Conservation (phyloP, 345 rosid genomes). For the Pugionium cornutum region DNA sequence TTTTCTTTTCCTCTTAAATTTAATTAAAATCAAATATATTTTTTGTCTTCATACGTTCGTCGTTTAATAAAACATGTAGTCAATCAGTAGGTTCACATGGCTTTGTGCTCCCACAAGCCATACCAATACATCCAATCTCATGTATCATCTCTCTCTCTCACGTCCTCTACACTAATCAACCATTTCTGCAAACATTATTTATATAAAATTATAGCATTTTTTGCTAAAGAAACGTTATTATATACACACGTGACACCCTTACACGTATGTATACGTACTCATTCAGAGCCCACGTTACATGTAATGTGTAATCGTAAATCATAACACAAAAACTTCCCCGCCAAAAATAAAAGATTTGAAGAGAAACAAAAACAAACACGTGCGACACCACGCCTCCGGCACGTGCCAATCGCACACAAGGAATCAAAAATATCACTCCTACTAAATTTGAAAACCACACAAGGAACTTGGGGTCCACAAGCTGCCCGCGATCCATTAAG, state of each 20-base stretch:
- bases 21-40: no score
- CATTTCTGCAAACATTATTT: no score
- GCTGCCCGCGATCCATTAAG: slow-evolving; percentile 38
- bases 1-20: no score
- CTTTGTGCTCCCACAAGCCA: slow-evolving; percentile 30
- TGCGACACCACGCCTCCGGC: slow-evolving; percentile 41
- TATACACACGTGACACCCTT: slow-evolving; percentile 32
- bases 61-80: slow-evolving; percentile 7
- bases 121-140: slow-evolving; percentile 5
- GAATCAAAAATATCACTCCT: slow-evolving; percentile 13
- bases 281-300: slow-evolving; percentile 26
- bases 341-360: slow-evolving; percentile 42
- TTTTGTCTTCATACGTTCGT: slow-evolving; percentile 29
- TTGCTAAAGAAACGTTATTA: not conserved
- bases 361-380: slow-evolving; percentile 33
- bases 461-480: slow-evolving; percentile 12
- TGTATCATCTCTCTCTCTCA: no score
- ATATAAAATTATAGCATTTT: no score
- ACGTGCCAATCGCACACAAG: slow-evolving; percentile 34
- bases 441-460: not conserved
- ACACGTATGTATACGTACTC: slow-evolving; percentile 34
- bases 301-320: not conserved
- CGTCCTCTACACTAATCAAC: no score
- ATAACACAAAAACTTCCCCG: slow-evolving; percentile 34
- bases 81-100: slow-evolving; percentile 31